Percentiles rank a stretch among this genome's conserved stretches.
Conservation (phyloP, 257 asterid genomes). For the Fraxinus excelsior region DNA sequence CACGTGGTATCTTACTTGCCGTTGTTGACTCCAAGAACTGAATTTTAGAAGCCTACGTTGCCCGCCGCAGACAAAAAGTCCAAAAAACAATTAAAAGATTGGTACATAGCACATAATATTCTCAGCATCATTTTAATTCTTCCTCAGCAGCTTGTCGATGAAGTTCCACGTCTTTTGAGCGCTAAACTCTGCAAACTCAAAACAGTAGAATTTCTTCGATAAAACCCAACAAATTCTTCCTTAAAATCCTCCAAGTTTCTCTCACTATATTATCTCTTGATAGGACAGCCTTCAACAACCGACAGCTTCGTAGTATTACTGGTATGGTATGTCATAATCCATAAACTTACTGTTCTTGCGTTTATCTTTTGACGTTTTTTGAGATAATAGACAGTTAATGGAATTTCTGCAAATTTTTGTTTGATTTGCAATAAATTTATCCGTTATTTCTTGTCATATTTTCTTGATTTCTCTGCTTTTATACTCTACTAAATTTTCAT, state of each 20-base stretch:
- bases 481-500: background rate
- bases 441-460: background rate
- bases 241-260: background rate
- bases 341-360: background rate
- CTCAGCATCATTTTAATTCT: background rate
- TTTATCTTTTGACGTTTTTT: background rate
- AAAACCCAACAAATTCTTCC: background rate
- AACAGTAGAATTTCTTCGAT: background rate
- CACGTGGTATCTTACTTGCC: background rate
- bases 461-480: background rate
- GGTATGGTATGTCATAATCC: background rate
- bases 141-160: background rate
- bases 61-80: background rate
- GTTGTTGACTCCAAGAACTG: background rate
- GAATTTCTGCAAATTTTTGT: background rate
- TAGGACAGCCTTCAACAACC: background rate
- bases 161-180: background rate
- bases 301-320: background rate
- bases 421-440: background rate
- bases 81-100: background rate
- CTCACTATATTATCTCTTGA: background rate
- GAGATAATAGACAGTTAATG: background rate
- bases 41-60: too few species aligned
- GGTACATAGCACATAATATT: background rate
- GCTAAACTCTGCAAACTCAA: conserved; percentile 5